A percentile compares a stretch with the other conserved stretches of the same genome.
Conservation (phyloP, 2,329 filamentous ascomycete species). For the Xylaria sp. region DNA sequence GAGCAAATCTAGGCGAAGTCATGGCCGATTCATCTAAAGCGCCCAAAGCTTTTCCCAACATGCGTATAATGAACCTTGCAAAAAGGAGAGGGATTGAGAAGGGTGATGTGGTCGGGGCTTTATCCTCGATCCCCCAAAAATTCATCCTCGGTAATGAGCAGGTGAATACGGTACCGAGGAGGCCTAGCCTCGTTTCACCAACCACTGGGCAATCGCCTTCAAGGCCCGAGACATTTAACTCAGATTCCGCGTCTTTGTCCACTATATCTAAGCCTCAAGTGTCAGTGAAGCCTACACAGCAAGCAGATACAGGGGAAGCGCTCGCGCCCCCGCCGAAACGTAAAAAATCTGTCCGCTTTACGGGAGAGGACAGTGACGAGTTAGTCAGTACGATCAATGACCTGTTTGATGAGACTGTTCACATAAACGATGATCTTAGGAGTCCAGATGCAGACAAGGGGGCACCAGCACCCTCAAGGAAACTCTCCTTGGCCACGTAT, state of each 20-base stretch:
- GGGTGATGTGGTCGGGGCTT: constrained; percentile 55
- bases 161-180: constrained; percentile 22
- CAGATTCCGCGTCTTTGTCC: background rate
- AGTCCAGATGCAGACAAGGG: constrained; percentile 7
- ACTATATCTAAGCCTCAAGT: constrained; percentile 19
- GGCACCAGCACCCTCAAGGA: constrained; percentile 30
- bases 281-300: constrained; percentile 14
- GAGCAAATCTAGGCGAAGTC: constrained; percentile 52
- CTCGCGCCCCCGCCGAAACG: constrained; percentile 42
- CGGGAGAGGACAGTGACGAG: constrained; percentile 39
- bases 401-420: constrained; percentile 17
- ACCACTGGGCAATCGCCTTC: constrained; percentile 1
- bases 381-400: constrained; percentile 40
- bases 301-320: constrained; percentile 7
- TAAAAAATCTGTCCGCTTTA: constrained; percentile 55
- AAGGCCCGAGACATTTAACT: background rate
- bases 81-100: constrained; percentile 57
- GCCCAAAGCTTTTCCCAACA: constrained; percentile 55
- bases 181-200: constrained; percentile 21
- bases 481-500: constrained; percentile 43
- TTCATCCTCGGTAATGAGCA: constrained; percentile 46
- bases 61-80: constrained; percentile 54
- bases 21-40: constrained; percentile 56
- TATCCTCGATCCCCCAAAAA: constrained; percentile 49
- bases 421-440: background rate